Evolutionary conservation across 2,329 filamentous ascomycete species (phyloP), one percentile per base, ranked within the genome.

Genomic region (Pestalotiopsis sp.): DNA sequence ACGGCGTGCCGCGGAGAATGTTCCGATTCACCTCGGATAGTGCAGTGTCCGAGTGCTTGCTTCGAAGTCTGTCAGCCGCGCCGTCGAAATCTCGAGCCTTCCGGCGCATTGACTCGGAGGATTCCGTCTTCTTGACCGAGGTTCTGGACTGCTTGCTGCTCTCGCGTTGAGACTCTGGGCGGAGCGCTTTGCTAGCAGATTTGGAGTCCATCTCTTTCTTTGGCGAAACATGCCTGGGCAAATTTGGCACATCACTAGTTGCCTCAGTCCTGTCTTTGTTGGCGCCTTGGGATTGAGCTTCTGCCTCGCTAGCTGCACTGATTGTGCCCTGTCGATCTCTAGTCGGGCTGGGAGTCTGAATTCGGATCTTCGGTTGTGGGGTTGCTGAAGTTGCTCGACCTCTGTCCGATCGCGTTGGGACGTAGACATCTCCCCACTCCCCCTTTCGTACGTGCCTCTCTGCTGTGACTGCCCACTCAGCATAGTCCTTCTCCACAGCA

Each of bases 401-500:
- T 20, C 38, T 39, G 9, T 67, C 65, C 6, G 31, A 39, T 3
- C 57, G 27, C 6, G 49, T 27, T 27, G 52, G 56, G 9, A 20
- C 67, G 25, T 71, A 31, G 7, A 69, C 39, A 39, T 72, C 73
- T 4, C 78, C 77, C 81, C 83, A 87, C 72, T 95, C 89, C 25
- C 89, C 87, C 72, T 93, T 89, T 64, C 91, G 84, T n/a, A 95
- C 86, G 74, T 88, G 91, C 69, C 87, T 87, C 76, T 97, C 94
- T 39, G 93, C 94, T 62, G 91, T 87, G 62, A 92, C 90, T 58
- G 91, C 89, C 96, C 96, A 99, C 27, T 90, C 87, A 7, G 90
- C 89, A 79, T 95, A 97, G 38, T 91, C 88, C 12, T 86, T 84
- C 78, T 99, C 96, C 4, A 97, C 84, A 0, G 82, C 81, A 78